phyloP scores from a whole-genome alignment of 2,329 filamentous ascomycete species.

The Aspergillus aculeatinus region DNA sequence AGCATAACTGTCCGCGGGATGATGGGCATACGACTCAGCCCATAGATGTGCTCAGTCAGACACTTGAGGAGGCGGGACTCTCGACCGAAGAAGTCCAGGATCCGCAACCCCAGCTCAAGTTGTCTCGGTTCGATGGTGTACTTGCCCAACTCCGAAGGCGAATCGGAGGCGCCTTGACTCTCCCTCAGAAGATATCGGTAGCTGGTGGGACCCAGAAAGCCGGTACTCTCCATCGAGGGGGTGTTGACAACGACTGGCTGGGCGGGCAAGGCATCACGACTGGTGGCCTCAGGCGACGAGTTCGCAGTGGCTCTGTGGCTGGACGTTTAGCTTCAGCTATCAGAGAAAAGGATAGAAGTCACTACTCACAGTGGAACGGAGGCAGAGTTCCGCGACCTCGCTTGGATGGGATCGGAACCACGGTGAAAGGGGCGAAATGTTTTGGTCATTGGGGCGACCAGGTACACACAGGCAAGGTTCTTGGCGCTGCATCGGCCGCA shows the following conservation, averaged over 20 bases:
- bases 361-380: not conserved
- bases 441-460: not conserved
- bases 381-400: not conserved
- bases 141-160: not conserved
- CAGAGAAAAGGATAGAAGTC: not conserved
- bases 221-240: not conserved
- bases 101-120: not conserved
- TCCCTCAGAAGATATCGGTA: slow-evolving; percentile 1
- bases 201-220: slow-evolving; percentile 5
- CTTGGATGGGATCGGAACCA: not conserved
- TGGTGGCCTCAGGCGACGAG: not conserved
- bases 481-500: slow-evolving; percentile 3
- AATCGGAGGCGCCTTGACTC: not conserved
- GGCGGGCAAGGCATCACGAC: not conserved
- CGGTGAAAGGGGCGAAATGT: not conserved
- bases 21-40: not conserved
- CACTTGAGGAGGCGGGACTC: not conserved
- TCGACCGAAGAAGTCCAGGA: not conserved
- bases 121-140: not conserved
- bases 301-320: not conserved
- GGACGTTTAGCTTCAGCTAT: not conserved
- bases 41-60: not conserved
- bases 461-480: not conserved
- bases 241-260: slow-evolving; percentile 4
- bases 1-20: slow-evolving; percentile 2